Percentiles rank a stretch among this genome's conserved stretches.
Conservation (phyloP, 208 protist genomes). For the Leishmania aethiopica region DNA sequence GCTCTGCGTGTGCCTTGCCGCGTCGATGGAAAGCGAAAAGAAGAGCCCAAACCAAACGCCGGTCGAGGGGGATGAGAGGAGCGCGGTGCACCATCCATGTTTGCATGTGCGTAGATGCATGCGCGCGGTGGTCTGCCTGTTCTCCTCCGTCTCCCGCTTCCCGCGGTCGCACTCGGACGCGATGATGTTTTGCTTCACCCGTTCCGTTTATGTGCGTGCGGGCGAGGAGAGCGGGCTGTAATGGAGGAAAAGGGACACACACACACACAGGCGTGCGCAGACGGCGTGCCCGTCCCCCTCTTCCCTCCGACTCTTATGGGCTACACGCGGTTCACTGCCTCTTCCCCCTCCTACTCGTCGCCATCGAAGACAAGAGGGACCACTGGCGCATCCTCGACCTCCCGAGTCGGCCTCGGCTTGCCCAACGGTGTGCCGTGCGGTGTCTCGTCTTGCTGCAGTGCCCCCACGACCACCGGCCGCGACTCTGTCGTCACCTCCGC, state of each 20-base stretch:
- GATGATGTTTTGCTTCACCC: background rate
- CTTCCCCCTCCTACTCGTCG: background rate
- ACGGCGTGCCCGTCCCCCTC: background rate
- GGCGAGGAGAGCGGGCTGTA: background rate
- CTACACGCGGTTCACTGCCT: background rate
- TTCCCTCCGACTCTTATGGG: background rate
- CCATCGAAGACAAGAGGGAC: background rate
- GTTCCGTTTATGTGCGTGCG: background rate
- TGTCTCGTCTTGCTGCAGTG: background rate
- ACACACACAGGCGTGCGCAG: background rate
- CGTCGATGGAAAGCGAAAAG: background rate
- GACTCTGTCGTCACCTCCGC: conserved; percentile 11
- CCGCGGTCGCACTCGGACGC: background rate
- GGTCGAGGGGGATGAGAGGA: no score
- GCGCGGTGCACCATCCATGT: no score
- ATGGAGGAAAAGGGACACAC: background rate
- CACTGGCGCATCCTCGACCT: background rate
- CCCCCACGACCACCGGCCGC: conserved; percentile 1
- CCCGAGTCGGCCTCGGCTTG: background rate
- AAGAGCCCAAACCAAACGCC: no score
- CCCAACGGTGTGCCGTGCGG: background rate
- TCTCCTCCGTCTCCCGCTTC: background rate
- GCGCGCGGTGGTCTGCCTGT: background rate
- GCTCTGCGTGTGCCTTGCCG: background rate
- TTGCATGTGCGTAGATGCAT: no score